Evolutionary conservation across 805 yeast genomes (phyloP).

Genomic region (Candida khao-thaluensis): DNA sequence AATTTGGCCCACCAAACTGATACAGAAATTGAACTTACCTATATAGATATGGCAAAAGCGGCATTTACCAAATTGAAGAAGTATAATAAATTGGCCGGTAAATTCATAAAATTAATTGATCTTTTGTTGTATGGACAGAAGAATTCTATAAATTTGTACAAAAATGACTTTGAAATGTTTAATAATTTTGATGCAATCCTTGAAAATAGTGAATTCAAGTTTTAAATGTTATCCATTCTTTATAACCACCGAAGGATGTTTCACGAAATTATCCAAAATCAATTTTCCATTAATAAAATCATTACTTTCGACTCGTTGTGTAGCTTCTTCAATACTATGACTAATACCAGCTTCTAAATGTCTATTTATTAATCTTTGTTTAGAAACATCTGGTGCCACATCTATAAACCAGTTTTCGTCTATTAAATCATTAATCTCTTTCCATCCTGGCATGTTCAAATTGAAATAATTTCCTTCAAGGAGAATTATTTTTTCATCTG

Average conservation of each 20-base stretch:
- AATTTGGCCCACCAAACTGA: background rate
- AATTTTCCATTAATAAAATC: slow-evolving; percentile 65
- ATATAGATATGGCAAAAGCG: slow-evolving; percentile 16
- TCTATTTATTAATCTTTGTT: slow-evolving; percentile 61
- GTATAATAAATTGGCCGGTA: slow-evolving; percentile 20
- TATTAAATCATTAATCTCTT: slow-evolving; percentile 38
- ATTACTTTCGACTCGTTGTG: slow-evolving; percentile 47
- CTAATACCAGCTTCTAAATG: slow-evolving; percentile 62
- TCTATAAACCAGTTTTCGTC: slow-evolving; percentile 53
- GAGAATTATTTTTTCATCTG: slow-evolving; percentile 52
- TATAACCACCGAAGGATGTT: slow-evolving; percentile 9
- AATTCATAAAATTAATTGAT: slow-evolving; percentile 19
- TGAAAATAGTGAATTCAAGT: slow-evolving; percentile 4
- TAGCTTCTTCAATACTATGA: slow-evolving; percentile 47
- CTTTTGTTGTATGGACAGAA: slow-evolving; percentile 15
- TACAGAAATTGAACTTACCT: slow-evolving; percentile 14
- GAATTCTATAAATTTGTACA: slow-evolving; percentile 5
- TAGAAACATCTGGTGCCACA: slow-evolving; percentile 44
- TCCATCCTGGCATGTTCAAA: slow-evolving; percentile 61
- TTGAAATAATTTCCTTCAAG: slow-evolving; percentile 78
- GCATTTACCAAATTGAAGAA: slow-evolving; percentile 14
- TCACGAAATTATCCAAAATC: slow-evolving; percentile 23
- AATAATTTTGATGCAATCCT: slow-evolving; percentile 17
- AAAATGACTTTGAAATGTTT: slow-evolving; percentile 15
- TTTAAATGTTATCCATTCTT: slow-evolving; percentile 2